phyloP scores from a whole-genome alignment of 148 eudicot species.

The Dysphania ambrosioides region DNA sequence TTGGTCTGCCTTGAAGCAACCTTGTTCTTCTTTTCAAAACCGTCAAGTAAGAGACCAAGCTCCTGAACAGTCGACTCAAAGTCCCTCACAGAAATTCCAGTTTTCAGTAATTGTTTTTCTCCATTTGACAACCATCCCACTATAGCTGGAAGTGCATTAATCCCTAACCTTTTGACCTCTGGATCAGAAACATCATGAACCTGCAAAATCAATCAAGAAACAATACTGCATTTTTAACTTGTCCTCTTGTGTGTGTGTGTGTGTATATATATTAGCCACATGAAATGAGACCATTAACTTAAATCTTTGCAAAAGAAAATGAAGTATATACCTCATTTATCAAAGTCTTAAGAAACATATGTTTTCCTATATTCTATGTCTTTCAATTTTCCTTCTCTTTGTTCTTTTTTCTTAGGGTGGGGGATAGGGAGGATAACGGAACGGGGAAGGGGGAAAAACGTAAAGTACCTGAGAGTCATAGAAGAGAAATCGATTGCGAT shows the following conservation, averaged over 20 bases:
- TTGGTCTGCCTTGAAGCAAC: slow-evolving; percentile 41
- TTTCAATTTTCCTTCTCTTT: not conserved
- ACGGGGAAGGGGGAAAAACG: not conserved
- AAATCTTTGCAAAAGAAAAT: not conserved
- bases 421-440: not conserved
- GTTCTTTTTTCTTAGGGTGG: not conserved
- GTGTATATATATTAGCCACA: no score
- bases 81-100: slow-evolving; percentile 78
- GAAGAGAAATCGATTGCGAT: slow-evolving; percentile 55
- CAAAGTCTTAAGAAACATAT: not conserved
- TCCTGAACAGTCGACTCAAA: slow-evolving; percentile 77
- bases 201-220: slow-evolving; percentile 31
- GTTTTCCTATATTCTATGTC: not conserved
- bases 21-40: slow-evolving; percentile 70
- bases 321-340: not conserved
- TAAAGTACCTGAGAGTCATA: slow-evolving; percentile 73
- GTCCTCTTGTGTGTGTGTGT: no score
- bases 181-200: slow-evolving; percentile 69
- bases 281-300: not conserved
- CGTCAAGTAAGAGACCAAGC: slow-evolving; percentile 55
- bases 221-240: not conserved
- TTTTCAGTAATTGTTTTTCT: slow-evolving; percentile 59
- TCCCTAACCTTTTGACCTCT: slow-evolving; percentile 50
- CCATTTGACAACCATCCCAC: slow-evolving; percentile 90
- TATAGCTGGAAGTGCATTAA: slow-evolving; percentile 77